Base-by-base conservation (phyloP, 129 eudicot species). In the Oenanthe sinensis region DNA sequence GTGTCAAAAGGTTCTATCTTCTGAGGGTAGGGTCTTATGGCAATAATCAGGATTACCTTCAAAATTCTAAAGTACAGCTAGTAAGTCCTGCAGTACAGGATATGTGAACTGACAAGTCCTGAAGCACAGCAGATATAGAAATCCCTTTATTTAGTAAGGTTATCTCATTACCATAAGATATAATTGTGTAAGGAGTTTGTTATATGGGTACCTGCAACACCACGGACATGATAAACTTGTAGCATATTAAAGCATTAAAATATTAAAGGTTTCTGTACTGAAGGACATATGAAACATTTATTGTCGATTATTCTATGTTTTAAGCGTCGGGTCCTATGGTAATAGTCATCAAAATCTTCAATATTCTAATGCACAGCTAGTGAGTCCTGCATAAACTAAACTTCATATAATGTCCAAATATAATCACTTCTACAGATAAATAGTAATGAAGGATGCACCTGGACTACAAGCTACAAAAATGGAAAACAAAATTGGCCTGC, bases 401-500 rank as follows among this genome's bases (percentile, higher is more conserved):
- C 9, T 52, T 19, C 62, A 52, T 52, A 20, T 52, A 8, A 63
- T 79, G 49, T 69, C 84, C 65, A 73, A 69, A 52, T 74, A 75
- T 50, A 26, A 30, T 47, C 40, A 24, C 20, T 85, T 33, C 80
- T 77, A 50, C 94, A 95, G 97, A 78, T 95, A 87, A 78, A 84
- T 95, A 1, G 86, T 95, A 49, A 88, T 90, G 85, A 95, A 91
- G 91, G 89, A 90, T 85, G 84, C 89, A 68, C 91, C 89, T 17
- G 97, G 98, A 71, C 82, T 95, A 55, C 90, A 89, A 87, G 92
- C 88, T 67, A 91, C 98, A 43, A 95, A 95, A 74, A 91, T 95
- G n/a, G 97, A 87, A 74, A 95, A 95, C 60, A 95, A 95, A 85
- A 91, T 95, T 52, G 97, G 97, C 62, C 87, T 95, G 16, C 88